Conservation (phyloP, 352 stramenopile species). For the Phytophthora citrophthora region DNA sequence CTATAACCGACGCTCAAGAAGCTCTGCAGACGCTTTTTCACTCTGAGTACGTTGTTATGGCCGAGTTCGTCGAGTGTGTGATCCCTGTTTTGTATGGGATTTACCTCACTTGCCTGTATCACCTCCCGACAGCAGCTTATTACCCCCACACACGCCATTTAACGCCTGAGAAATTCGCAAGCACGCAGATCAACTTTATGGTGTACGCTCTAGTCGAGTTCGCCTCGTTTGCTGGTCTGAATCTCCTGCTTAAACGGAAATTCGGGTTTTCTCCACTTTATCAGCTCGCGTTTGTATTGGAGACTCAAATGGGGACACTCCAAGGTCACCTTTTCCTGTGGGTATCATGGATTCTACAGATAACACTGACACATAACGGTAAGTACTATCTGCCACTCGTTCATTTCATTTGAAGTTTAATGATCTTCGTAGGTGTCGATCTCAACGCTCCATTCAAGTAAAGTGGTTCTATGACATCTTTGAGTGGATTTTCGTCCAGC, state of each 20-base stretch:
- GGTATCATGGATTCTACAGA: slow-evolving; percentile 29
- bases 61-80: slow-evolving; percentile 45
- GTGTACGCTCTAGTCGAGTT: slow-evolving; percentile 30
- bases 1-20: slow-evolving; percentile 4
- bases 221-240: slow-evolving; percentile 17
- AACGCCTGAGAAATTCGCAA: slow-evolving; percentile 5
- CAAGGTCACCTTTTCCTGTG: slow-evolving; percentile 27
- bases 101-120: slow-evolving; percentile 27
- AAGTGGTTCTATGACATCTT: background rate
- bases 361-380: slow-evolving; percentile 38
- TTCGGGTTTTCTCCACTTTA: slow-evolving; percentile 37
- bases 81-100: slow-evolving; percentile 37
- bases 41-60: slow-evolving; percentile 40
- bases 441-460: slow-evolving; percentile 1
- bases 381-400: background rate
- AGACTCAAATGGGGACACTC: slow-evolving; percentile 30
- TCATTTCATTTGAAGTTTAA: no score
- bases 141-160: slow-evolving; percentile 17
- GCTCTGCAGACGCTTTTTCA: slow-evolving; percentile 39
- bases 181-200: slow-evolving; percentile 16
- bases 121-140: slow-evolving; percentile 34
- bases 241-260: slow-evolving; percentile 12
- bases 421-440: background rate
- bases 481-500: no score
- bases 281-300: slow-evolving; percentile 46